Percentiles rank a stretch among this genome's conserved stretches.
Conservation (phyloP, 352 stramenopile species). For the Aphanomyces cochlioides region DNA sequence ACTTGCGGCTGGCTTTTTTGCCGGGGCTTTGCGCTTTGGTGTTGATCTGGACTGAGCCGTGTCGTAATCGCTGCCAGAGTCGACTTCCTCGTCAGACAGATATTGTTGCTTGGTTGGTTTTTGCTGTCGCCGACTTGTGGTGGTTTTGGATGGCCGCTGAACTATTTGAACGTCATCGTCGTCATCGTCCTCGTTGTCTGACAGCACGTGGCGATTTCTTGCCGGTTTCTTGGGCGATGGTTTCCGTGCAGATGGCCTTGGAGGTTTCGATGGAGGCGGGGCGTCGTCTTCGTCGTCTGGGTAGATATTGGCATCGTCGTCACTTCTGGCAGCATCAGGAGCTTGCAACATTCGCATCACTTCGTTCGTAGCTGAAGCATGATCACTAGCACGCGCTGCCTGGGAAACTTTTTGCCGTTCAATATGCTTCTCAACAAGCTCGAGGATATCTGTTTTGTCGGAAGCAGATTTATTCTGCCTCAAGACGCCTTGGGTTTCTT, state of each 20-base stretch:
- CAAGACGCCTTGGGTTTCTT: slow-evolving; percentile 70
- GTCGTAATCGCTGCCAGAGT: neutral
- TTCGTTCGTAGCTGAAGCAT: slow-evolving; percentile 2
- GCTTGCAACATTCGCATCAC: slow-evolving; percentile 13
- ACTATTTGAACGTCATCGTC: slow-evolving; percentile 2
- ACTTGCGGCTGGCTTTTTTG: neutral
- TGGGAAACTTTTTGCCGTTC: slow-evolving; percentile 12
- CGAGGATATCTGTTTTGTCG: slow-evolving; percentile 25
- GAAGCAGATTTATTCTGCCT: slow-evolving; percentile 24
- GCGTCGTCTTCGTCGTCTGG: neutral
- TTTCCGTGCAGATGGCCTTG: neutral
- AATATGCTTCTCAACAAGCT: slow-evolving; percentile 25
- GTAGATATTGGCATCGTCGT: neutral
- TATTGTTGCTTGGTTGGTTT: no score
- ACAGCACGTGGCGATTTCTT: neutral
- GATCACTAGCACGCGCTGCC: neutral
- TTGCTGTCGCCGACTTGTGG: no score
- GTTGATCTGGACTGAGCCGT: neutral
- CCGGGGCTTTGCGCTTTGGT: neutral
- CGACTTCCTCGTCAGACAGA: neutral
- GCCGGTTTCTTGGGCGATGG: neutral
- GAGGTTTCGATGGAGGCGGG: neutral
- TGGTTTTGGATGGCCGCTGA: no score
- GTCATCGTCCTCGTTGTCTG: slow-evolving; percentile 8
- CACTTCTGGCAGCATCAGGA: neutral